Conservation (phyloP, 163 green algal species). For the Trebouxiophyceae sp. region DNA sequence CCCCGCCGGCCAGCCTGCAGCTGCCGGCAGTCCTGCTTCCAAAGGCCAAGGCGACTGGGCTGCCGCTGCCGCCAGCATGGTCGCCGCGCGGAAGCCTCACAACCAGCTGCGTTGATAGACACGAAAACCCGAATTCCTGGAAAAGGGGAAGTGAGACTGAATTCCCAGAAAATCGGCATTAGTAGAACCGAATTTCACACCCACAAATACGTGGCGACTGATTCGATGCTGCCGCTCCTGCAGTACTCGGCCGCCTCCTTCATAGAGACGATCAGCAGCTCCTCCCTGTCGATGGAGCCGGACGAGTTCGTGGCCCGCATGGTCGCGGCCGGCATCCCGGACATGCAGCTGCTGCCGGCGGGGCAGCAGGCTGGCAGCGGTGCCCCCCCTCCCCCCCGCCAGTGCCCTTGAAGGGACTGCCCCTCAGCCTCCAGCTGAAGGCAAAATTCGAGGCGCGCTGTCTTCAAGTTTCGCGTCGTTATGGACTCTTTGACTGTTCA, state of each 20-base stretch:
- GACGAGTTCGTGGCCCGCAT: slow-evolving; percentile 79
- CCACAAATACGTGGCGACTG: too few relatives aligned
- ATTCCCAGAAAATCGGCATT: too few relatives aligned
- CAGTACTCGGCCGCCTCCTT: slow-evolving; percentile 74
- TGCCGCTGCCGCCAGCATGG: too few relatives aligned
- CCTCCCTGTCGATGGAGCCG: slow-evolving; percentile 59
- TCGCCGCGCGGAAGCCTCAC: too few relatives aligned
- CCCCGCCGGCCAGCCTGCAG: too few relatives aligned
- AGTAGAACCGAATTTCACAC: too few relatives aligned
- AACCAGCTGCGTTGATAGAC: too few relatives aligned
- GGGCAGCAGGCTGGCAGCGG: not conserved
- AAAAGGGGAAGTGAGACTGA: too few relatives aligned
- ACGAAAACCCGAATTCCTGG: too few relatives aligned
- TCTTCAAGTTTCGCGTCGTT: not conserved
- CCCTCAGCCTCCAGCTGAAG: not conserved
- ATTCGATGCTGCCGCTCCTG: too few relatives aligned
- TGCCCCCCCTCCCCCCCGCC: not conserved
- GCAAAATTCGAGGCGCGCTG: not conserved
- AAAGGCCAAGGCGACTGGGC: too few relatives aligned
- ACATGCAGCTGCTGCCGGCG: slow-evolving; percentile 26
- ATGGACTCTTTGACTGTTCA: not conserved
- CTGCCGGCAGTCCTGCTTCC: too few relatives aligned
- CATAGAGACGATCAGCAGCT: slow-evolving; percentile 70
- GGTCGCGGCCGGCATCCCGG: slow-evolving; percentile 61
- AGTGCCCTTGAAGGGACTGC: not conserved